These are phyloP conservation scores for Amanita phalloides DNA, from an alignment of 768 basidiomycete genomes.

Conservation along the genomic window DNA sequence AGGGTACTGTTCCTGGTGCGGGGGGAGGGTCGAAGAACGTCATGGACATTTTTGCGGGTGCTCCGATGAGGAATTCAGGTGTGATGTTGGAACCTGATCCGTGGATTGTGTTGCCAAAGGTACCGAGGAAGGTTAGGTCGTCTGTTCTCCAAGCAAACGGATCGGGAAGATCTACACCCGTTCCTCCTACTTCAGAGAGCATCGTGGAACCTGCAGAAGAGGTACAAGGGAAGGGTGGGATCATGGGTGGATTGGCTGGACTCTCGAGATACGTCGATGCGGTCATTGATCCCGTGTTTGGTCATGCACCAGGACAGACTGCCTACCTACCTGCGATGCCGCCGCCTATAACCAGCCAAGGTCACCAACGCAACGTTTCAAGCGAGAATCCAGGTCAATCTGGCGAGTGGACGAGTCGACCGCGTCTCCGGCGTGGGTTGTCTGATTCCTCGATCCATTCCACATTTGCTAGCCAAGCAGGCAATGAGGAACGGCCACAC, in stretches of 20 bases:
- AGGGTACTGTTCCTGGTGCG: neutral
- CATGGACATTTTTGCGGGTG: constrained; percentile 92
- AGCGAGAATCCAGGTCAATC: neutral
- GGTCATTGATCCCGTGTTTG: constrained; percentile 43
- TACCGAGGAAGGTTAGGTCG: constrained; percentile 15
- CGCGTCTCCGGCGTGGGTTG: constrained; percentile 44
- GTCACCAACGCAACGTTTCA: neutral
- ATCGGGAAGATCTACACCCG: neutral
- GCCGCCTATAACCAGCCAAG: neutral
- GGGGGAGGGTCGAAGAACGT: constrained; percentile 23
- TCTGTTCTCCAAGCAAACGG: constrained; percentile 12
- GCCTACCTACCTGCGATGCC: constrained; percentile 12
- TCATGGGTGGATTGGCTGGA: constrained; percentile 10
- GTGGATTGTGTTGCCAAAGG: constrained; percentile 58
- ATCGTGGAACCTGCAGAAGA: constrained; percentile 8
- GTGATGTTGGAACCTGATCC: constrained; percentile 35
- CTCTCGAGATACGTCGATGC: constrained; percentile 71
- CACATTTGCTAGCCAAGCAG: constrained; percentile 56
- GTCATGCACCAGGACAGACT: constrained; percentile 34
- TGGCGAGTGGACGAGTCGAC: neutral
- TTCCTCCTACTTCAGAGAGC: neutral
- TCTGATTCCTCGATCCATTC: constrained; percentile 91
- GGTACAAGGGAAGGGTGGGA: constrained; percentile 11
- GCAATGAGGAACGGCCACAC: constrained; percentile 12
- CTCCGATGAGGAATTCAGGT: constrained; percentile 26